phyloP scores from a whole-genome alignment of 495 filamentous ascomycete genomes.

The Penicillium longicatenatum region DNA sequence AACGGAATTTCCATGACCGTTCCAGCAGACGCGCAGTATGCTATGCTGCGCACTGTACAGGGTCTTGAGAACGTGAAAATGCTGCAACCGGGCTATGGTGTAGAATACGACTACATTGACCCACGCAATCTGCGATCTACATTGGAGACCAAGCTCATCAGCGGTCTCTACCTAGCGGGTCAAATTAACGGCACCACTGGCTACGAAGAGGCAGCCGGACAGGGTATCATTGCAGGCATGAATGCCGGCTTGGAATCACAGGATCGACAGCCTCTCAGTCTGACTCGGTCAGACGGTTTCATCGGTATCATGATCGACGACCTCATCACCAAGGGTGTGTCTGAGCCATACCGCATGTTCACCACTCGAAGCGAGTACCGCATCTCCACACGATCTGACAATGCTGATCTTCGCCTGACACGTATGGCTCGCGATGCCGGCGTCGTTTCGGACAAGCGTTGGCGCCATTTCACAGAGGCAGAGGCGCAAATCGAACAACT shows the following conservation, averaged over 20 bases:
- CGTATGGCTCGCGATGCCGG: slow-evolving; percentile 73
- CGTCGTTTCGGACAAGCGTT: slow-evolving; percentile 76
- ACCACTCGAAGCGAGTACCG: slow-evolving; percentile 95
- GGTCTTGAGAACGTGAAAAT: slow-evolving; percentile 89
- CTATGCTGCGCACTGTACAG: slow-evolving; percentile 77
- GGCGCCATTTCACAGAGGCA: slow-evolving; percentile 66
- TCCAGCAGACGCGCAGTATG: slow-evolving; percentile 80
- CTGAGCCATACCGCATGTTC: slow-evolving; percentile 98
- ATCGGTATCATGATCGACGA: slow-evolving; percentile 99
- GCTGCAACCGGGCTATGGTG: slow-evolving; percentile 96
- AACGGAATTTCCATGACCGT: slow-evolving; percentile 98
- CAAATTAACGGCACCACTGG: slow-evolving; percentile 99
- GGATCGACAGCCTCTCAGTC: slow-evolving; percentile 59
- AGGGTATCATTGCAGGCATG: slow-evolving; percentile 89
- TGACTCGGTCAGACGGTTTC: slow-evolving; percentile 87
- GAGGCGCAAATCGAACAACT: slow-evolving; percentile 66
- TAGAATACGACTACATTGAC: slow-evolving; percentile 98
- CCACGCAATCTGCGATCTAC: slow-evolving; percentile 83
- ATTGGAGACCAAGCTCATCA: slow-evolving; percentile 90
- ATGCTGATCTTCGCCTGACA: slow-evolving; percentile 88
- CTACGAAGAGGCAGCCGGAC: slow-evolving; percentile 95
- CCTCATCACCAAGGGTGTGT: slow-evolving; percentile 94
- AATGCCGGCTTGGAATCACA: slow-evolving; percentile 85
- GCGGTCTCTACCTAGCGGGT: slow-evolving; percentile 87
- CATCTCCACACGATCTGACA: slow-evolving; percentile 87